Base-by-base conservation (phyloP, 257 asterid species). In the Jacaranda mimosifolia region DNA sequence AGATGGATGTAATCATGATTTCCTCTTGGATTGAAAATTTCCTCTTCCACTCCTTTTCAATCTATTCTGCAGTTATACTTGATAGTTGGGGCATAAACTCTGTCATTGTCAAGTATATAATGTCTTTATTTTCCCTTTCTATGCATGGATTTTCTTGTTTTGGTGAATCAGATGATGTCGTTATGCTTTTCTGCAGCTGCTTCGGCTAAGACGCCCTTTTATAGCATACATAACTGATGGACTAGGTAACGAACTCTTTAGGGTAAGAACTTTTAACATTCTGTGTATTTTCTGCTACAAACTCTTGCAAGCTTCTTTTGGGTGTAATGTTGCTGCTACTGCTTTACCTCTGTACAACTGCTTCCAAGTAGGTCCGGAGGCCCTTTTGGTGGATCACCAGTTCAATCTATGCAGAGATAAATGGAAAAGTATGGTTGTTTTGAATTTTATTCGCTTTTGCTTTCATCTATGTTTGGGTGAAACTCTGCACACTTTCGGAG, bases 311-410 rank as follows among this genome's bases (percentile, higher is more conserved):
- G 80, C 69, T 80, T 62, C 77, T 72, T 67, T 60, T 38, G 36
- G 77, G 55, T 49, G 42, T 79, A n/a, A 49, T 46, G 53, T 79
- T 78, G 70, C 17, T 68, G 57, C 56, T 26, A 58, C 72, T 69
- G 66, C 58, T 77, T 80, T 80, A 64, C 66, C 49, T 80, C 63
- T 42, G 64, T 48, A 62, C 58, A 62, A 59, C 60, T 79, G 76
- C 63, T 77, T 76, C 60, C 79, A 70, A 71, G 64, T 78, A 95
- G 99, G 96, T 93, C 35, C 83, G 94, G 78, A 89, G 99, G 86
- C 99, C 99, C 73, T 95, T 95, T 86, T 93, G 99, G 98, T 95
- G 99, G 99, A 87, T 95, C 87, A 93, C 88, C 73, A 95, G 98
- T 89, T 93, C 99, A 76, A 95, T 95, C 80, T 95, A 89, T 74